A percentile compares a stretch with the other conserved stretches of the same genome.
phyloP scores from a whole-genome alignment of 179 eudicot genomes.

The Carnegiea gigantea region DNA sequence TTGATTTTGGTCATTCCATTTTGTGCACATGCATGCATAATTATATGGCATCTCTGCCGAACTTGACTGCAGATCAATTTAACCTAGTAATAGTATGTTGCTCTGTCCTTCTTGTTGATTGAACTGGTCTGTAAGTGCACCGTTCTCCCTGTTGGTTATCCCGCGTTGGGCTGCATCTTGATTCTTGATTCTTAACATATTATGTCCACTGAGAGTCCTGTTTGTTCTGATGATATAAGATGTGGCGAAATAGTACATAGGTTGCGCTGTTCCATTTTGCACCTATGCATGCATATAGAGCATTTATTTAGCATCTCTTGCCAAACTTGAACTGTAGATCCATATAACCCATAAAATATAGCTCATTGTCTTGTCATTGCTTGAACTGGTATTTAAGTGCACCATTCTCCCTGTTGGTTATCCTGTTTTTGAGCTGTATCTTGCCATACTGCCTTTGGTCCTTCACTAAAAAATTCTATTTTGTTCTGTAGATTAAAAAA shows the following conservation, averaged over 20 bases:
- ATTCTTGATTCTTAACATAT: no score
- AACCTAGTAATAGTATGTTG: no score
- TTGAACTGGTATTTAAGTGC: background rate
- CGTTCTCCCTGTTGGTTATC: no score
- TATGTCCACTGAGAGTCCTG: no score
- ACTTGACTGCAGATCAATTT: no score
- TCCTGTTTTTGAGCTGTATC: background rate
- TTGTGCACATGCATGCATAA: no score
- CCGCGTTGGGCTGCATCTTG: no score
- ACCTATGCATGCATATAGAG: background rate
- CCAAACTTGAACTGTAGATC: background rate
- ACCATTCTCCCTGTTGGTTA: background rate
- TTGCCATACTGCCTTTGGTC: background rate
- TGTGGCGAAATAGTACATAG: no score
- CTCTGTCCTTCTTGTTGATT: no score
- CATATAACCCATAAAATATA: background rate
- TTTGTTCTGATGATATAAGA: no score
- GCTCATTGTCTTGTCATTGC: background rate
- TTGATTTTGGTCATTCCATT: background rate
- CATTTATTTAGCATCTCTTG: background rate
- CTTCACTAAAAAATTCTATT: background rate
- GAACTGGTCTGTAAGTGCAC: no score
- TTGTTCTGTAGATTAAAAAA: slow-evolving; percentile 60
- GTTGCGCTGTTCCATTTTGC: background rate
- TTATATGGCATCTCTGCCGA: no score